A percentile compares a stretch with the other conserved stretches of the same genome.
phyloP scores from a whole-genome alignment of 805 yeast species.

The Spathaspora boniae region DNA sequence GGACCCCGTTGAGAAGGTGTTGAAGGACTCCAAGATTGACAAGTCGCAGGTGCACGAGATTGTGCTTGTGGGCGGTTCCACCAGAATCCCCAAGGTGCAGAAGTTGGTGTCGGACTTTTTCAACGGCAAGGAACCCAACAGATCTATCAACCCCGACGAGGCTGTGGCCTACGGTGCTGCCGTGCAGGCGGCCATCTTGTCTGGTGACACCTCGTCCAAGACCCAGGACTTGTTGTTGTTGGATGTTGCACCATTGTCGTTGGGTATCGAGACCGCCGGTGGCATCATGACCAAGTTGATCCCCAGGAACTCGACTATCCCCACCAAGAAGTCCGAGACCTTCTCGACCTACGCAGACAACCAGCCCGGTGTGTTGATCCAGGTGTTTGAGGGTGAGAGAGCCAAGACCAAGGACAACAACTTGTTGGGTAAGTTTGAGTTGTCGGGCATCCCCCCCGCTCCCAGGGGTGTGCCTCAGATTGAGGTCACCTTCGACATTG shows the following conservation, averaged over 20 bases:
- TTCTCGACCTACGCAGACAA: conserved; percentile 97
- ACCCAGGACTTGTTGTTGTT: conserved; percentile 91
- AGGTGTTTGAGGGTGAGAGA: conserved; percentile 98
- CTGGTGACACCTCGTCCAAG: conserved; percentile 95
- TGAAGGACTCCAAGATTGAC: conserved; percentile 86
- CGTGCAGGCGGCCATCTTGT: conserved; percentile 93
- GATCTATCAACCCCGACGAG: conserved; percentile 96
- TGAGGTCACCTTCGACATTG: conserved; percentile 95
- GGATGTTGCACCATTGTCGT: conserved; percentile 96
- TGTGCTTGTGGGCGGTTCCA: conserved; percentile 96
- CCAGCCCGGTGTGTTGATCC: conserved; percentile 98
- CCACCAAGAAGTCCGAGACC: conserved; percentile 95
- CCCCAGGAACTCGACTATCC: conserved; percentile 97
- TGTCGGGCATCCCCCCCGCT: conserved; percentile 95
- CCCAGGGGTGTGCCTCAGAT: conserved; percentile 99
- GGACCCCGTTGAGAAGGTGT: conserved; percentile 93
- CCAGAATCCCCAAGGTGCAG: conserved; percentile 97
- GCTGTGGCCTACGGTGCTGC: conserved; percentile 99
- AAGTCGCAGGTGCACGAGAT: conserved; percentile 88
- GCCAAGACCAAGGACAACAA: conserved; percentile 94
- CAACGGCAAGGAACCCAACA: conserved; percentile 96
- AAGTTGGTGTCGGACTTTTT: conserved; percentile 93
- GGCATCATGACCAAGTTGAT: conserved; percentile 98
- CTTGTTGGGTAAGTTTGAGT: conserved; percentile 94
- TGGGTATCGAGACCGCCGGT: conserved; percentile 99